Evolutionary conservation across 495 filamentous ascomycete genomes (phyloP), one percentile per base, ranked within the genome.

Genomic region (Aspergillus avenaceus): DNA sequence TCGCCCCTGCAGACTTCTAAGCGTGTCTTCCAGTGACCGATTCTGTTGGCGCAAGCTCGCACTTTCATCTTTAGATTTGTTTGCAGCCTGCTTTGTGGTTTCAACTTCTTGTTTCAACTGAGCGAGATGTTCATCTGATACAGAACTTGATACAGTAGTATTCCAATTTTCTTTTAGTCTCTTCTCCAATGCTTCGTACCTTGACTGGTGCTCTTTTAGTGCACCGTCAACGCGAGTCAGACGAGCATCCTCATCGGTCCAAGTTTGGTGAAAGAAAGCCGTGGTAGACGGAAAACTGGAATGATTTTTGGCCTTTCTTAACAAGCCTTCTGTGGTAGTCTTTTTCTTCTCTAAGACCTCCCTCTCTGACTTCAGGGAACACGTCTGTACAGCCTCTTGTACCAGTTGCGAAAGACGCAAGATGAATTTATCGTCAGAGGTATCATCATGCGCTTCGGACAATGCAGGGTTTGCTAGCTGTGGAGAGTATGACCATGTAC

Each of bases 301-400:
- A 4, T 56, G 52, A 5, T n/a, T 9, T 14, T 47, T 60, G 4
- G 65, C 65, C 38, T 47, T 62, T n/a, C 50, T 43, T 8, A 62
- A 22, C 1, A 58, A 31, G 1, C 42, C 53, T 11, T 50, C 40
- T 6, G 60, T 58, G 3, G 46, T 47, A 12, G 36, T 52, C 21
- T 52, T 55, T 23, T 44, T 49, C 34, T 63, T 63, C 23, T 65
- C 36, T 2, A 69, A 22, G 13, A 40, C 53, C 14, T 64, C 57
- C 28, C 53, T 61, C 24, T 66, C 61, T 23, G 53, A 46, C 22
- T 53, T 40, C 19, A 26, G 40, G 7, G 50, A 45, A 14, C 46
- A 45, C 19, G 45, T 24, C 6, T 31, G 37, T 1, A 59, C 49
- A 2, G 59, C 49, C 8, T 58, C 53, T 22, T 57, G 58, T 5